Base-by-base conservation (phyloP, 768 basidiomycete species). In the Russula vinacea region DNA sequence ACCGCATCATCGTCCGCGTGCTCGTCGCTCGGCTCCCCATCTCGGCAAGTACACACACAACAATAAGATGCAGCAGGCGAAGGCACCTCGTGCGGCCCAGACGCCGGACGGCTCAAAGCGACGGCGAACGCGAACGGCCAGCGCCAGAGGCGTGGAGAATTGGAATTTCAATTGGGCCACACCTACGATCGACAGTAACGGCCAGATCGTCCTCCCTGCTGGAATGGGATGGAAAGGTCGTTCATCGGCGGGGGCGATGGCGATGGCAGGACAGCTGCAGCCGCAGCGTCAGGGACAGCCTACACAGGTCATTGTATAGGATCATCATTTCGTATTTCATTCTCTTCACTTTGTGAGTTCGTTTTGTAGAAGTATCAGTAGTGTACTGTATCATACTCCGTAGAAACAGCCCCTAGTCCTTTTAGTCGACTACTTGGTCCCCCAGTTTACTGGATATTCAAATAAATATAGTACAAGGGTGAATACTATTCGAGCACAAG, bases 211-310 rank as follows among this genome's bases (percentile, higher is more conserved):
- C 11, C 55, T 68, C 24, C 67, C 64, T 0, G 60, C 64, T 17
- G 67, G 67, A 16, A 68, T 42, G 32, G 67, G 67, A 19, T 68
- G 67, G 67, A 62, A 58, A 35, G 65, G 67, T 10, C 64, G 64
- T 39, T 56, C 56, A 22, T 29, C 29, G 14, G 29, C 33, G 5
- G 49, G 26, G 16, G 11, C 13, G 17, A 35, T 29, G 22, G 19
- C 40, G 4, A 26, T 26, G 24, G 16, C 5, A 17, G 37, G 9
- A 0, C 54, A 44, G 1, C 49, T 16, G 9, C 54, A 47, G 16
- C 54, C 32, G 16, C 56, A 37, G 14, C 49, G 50, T 22, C 45
- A 50, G 49, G 58, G 58, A 32, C 49, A 57, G 33, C 60, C 47
- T 22, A 56, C 52, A 9, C 47, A 5, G 26, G 40, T 44, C 17